Conservation (phyloP, 2,329 filamentous ascomycete genomes). For the Colletotrichum sublineola region DNA sequence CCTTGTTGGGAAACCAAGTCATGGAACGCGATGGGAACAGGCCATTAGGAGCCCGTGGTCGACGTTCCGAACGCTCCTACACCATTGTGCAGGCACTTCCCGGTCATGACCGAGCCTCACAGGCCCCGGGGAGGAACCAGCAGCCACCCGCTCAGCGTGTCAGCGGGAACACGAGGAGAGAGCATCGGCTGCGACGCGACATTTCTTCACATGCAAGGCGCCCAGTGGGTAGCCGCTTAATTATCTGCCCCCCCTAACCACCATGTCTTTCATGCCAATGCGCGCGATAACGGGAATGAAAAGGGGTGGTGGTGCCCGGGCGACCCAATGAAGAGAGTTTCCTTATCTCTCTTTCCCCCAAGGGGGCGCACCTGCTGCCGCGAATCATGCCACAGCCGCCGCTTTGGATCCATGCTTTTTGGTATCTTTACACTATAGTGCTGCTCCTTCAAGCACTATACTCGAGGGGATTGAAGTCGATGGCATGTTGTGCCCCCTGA, state of each 20-base stretch:
- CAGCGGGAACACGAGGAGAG: slow-evolving; percentile 7
- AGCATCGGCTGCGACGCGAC: slow-evolving; percentile 4
- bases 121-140: background rate
- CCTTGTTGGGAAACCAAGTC: background rate
- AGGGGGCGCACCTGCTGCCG: background rate
- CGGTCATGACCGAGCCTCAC: background rate
- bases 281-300: slow-evolving; percentile 30
- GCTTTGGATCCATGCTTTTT: slow-evolving; percentile 24
- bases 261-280: slow-evolving; percentile 22
- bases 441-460: background rate
- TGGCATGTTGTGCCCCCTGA: background rate
- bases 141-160: slow-evolving; percentile 27
- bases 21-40: slow-evolving; percentile 11
- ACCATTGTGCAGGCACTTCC: background rate
- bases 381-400: slow-evolving; percentile 24
- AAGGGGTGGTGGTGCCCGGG: background rate
- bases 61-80: background rate
- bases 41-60: slow-evolving; percentile 11
- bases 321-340: slow-evolving; percentile 33
- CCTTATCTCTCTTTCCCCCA: slow-evolving; percentile 22
- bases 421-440: background rate
- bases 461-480: background rate
- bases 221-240: background rate
- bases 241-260: slow-evolving; percentile 4
- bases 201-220: slow-evolving; percentile 32